Percentiles rank a stretch among this genome's conserved stretches.
Conservation (phyloP, 2,329 filamentous ascomycete species). For the Chaetomium sp. region DNA sequence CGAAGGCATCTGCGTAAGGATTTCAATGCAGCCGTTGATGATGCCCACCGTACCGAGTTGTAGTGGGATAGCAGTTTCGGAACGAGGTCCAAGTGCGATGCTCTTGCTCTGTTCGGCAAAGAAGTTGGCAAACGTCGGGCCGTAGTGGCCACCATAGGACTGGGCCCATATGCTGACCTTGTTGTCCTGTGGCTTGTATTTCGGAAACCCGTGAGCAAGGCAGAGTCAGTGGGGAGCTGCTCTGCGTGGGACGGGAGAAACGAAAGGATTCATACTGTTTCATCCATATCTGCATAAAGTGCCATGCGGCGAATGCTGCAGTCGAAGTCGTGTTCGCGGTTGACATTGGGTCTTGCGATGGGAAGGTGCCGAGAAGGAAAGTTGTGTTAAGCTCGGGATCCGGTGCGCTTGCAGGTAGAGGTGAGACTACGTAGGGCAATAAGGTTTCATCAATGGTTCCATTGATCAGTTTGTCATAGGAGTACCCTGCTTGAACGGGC, state of each 20-base stretch:
- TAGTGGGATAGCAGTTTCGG: conserved; percentile 42
- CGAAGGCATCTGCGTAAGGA: conserved; percentile 45
- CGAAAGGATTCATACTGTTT: conserved; percentile 18
- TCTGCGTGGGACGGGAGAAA: background rate
- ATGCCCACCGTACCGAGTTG: conserved; percentile 57
- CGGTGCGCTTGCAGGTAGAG: conserved; percentile 11
- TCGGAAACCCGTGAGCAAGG: conserved; percentile 53
- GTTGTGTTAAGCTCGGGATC: conserved; percentile 27
- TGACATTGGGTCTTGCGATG: conserved; percentile 22
- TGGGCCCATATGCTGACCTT: conserved; percentile 58
- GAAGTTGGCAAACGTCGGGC: conserved; percentile 57
- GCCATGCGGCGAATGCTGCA: conserved; percentile 30
- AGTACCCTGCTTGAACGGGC: conserved; percentile 43
- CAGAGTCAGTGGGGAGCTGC: background rate
- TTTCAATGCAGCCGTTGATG: conserved; percentile 60
- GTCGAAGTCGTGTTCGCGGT: conserved; percentile 26
- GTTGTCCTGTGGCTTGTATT: conserved; percentile 52
- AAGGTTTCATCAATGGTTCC: conserved; percentile 32
- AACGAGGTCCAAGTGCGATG: conserved; percentile 21
- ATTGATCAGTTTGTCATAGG: conserved; percentile 37
- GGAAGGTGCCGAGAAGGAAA: conserved; percentile 23
- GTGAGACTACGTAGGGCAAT: conserved; percentile 22
- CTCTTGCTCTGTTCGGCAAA: conserved; percentile 59
- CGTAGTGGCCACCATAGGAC: conserved; percentile 62
- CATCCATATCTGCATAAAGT: conserved; percentile 34